A percentile compares a stretch with the other conserved stretches of the same genome.
phyloP scores from a whole-genome alignment of 768 basidiomycete genomes.

The Termitomyces sp. region DNA sequence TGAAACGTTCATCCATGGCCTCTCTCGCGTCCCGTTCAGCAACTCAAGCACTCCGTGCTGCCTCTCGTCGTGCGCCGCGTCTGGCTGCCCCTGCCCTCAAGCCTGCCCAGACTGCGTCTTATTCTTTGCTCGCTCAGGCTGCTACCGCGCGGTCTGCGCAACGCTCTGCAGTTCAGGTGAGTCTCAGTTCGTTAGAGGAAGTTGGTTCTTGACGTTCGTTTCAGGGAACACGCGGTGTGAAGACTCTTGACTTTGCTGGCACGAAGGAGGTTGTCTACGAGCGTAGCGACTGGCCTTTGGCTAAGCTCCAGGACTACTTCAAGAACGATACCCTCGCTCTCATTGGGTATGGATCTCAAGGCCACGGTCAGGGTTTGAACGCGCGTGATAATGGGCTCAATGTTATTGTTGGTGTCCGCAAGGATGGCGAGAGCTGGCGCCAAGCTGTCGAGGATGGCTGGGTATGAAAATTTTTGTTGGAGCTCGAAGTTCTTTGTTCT shows the following conservation, averaged over 20 bases:
- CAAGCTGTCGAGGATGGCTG: constrained; percentile 95
- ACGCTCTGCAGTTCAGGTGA: constrained; percentile 26
- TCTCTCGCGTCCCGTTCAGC: constrained; percentile 60
- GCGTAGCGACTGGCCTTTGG: constrained; percentile 94
- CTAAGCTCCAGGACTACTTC: constrained; percentile 99
- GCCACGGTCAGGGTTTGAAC: constrained; percentile 97
- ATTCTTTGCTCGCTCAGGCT: constrained; percentile 59
- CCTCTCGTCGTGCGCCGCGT: constrained; percentile 62
- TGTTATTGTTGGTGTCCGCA: constrained; percentile 96
- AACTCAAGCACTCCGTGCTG: constrained; percentile 55
- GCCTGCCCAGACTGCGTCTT: constrained; percentile 51
- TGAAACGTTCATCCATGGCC: constrained; percentile 44
- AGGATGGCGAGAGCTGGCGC: constrained; percentile 94
- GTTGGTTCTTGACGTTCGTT: constrained; percentile 8
- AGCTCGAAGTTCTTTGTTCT: neutral
- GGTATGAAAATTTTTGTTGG: constrained; percentile 36
- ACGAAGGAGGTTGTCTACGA: constrained; percentile 92
- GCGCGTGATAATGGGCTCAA: constrained; percentile 99
- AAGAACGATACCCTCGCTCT: constrained; percentile 99
- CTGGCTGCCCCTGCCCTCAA: constrained; percentile 31
- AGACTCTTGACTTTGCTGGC: constrained; percentile 96
- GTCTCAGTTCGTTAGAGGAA: constrained; percentile 9
- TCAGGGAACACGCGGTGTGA: constrained; percentile 71
- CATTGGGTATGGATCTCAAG: constrained; percentile 98
- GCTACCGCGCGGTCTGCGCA: constrained; percentile 34